Conservation (phyloP, 495 filamentous ascomycete species). For the Penicillium desertorum region DNA sequence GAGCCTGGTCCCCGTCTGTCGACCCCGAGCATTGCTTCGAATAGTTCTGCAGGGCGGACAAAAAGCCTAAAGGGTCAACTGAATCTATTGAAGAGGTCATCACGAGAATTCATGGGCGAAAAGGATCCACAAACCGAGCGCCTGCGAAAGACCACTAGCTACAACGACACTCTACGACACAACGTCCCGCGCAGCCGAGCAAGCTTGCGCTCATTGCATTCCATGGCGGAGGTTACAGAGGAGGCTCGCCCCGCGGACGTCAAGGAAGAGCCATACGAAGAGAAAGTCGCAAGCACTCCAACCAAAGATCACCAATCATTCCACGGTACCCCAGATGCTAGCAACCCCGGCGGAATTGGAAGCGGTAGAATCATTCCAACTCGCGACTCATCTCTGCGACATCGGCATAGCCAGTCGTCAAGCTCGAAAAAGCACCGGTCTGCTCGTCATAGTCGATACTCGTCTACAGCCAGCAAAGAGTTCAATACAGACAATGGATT, state of each 20-base stretch:
- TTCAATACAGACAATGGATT: conserved; percentile 33
- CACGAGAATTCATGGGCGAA: conserved; percentile 39
- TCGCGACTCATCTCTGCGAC: conserved; percentile 67
- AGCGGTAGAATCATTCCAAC: conserved; percentile 59
- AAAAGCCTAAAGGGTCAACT: conserved; percentile 42
- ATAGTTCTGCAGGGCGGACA: conserved; percentile 36
- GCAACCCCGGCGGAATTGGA: conserved; percentile 46
- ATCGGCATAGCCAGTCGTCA: conserved; percentile 42
- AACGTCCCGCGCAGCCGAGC: conserved; percentile 40
- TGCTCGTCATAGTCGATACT: conserved; percentile 41
- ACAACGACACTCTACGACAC: conserved; percentile 40
- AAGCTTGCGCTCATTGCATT: conserved; percentile 46
- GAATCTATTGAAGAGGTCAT: conserved; percentile 35
- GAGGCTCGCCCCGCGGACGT: conserved; percentile 30
- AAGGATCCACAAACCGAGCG: conserved; percentile 38
- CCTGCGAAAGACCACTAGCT: conserved; percentile 38
- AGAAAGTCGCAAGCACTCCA: conserved; percentile 25
- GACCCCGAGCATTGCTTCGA: conserved; percentile 44
- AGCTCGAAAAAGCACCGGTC: conserved; percentile 39
- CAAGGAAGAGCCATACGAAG: conserved; percentile 24
- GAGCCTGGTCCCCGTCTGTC: conserved; percentile 43
- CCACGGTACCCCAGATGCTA: conserved; percentile 31
- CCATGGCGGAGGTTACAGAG: conserved; percentile 48
- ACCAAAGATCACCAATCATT: conserved; percentile 28
- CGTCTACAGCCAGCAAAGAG: conserved; percentile 42